Base-by-base conservation (phyloP, 2,329 filamentous ascomycete genomes). In the Penicillium expansum region DNA sequence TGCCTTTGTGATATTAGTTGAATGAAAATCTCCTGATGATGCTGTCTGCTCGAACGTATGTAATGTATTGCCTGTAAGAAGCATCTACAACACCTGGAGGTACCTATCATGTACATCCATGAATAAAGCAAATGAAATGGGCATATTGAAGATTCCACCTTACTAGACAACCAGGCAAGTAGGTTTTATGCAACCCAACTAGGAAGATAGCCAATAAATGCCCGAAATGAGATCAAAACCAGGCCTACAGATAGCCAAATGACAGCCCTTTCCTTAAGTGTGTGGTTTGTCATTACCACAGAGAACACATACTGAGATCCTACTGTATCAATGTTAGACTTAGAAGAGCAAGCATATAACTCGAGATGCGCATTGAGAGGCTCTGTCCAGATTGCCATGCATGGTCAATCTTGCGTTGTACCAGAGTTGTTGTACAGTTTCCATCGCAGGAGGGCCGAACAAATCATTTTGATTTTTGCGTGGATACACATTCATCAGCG, bases 401-500 rank as follows among this genome's bases (percentile, higher is more conserved):
- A 48, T 51, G 45, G 38, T 52, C 52, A 56, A 48, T 48, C 32
- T 39, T 58, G 48, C 48, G 43, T 42, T 52, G 55, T 45, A 44
- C 49, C 57, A 51, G 50, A 58, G 56, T 56, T 61, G 62, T 57
- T 64, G 62, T 69, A 72, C 62, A 58, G 54, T 62, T 66, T 67
- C 60, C 62, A 64, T 63, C 56, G 58, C 57, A 69, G 63, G 66
- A 70, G 62, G 64, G 69, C 70, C 62, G 67, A 71, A 68, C 61
- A 65, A 69, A 71, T 67, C 61, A 64, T 71, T 70, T 70, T 69
- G 70, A 68, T 72, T 72, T 73, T 71, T 68, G 65, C 70, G 68
- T 71, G 69, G 70, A 73, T 74, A 73, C 64, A 67, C 72, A 70
- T 72, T 68, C 67, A 70, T 69, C 67, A 68, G 64, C 72, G 74